phyloP scores from a whole-genome alignment of 2,329 filamentous ascomycete species.

The Dichotomopilus funicola region DNA sequence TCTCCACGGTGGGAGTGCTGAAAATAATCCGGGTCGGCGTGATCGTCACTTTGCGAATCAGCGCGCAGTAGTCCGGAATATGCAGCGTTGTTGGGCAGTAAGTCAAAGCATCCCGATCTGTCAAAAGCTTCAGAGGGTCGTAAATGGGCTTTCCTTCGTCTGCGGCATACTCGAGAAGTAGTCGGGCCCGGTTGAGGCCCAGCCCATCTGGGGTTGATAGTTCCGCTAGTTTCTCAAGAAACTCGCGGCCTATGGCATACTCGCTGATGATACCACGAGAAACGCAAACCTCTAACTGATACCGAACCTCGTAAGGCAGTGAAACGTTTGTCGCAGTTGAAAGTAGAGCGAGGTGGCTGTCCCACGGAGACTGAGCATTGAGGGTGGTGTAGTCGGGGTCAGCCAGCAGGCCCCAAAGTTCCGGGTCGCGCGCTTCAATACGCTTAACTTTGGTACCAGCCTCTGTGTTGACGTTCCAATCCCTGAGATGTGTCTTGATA shows the following conservation, averaged over 20 bases:
- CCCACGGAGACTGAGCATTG: conserved; percentile 1
- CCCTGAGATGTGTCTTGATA: conserved; percentile 51
- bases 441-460: conserved; percentile 36
- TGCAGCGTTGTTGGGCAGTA: conserved; percentile 40
- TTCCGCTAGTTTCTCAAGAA: conserved; percentile 54
- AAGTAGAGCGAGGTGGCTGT: conserved; percentile 28
- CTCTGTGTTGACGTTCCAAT: conserved; percentile 60
- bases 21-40: conserved; percentile 81
- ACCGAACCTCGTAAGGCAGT: conserved; percentile 68
- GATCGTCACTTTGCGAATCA: conserved; percentile 68
- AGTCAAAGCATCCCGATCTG: conserved; percentile 41
- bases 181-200: conserved; percentile 46
- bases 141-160: conserved; percentile 56
- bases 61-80: conserved; percentile 65
- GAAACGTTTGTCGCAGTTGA: conserved; percentile 32
- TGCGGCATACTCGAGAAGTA: conserved; percentile 67
- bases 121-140: conserved; percentile 68
- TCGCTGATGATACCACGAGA: conserved; percentile 73
- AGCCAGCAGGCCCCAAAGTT: conserved; percentile 38
- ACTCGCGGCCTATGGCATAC: conserved; percentile 60
- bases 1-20: conserved; percentile 71
- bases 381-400: conserved; percentile 19
- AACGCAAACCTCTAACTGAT: conserved; percentile 91
- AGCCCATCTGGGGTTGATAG: conserved; percentile 35
- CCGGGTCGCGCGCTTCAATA: conserved; percentile 28